Percentiles rank a stretch among this genome's conserved stretches.
Conservation (phyloP, 306 rosid genomes). For the Prunus padus region DNA sequence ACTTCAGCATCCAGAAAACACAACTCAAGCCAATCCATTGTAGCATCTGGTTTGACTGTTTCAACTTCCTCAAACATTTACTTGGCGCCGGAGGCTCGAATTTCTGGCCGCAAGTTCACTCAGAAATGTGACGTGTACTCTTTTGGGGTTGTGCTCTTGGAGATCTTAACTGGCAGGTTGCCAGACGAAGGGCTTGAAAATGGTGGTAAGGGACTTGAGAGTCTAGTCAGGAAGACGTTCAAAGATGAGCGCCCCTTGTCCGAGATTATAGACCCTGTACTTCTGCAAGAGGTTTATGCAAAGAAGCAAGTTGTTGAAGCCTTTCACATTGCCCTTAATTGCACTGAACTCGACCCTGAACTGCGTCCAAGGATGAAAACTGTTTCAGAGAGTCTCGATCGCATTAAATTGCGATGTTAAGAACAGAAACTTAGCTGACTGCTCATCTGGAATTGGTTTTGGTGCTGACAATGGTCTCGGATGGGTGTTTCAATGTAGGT, state of each 20-base stretch:
- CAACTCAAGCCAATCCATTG: conserved; percentile 32
- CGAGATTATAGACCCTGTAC: conserved; percentile 65
- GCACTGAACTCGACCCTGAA: conserved; percentile 72
- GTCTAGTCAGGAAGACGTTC: conserved; percentile 56
- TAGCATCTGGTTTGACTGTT: conserved; percentile 40
- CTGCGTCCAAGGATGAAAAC: conserved; percentile 74
- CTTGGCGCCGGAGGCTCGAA: conserved; percentile 64
- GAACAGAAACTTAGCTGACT: conserved; percentile 4
- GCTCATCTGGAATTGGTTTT: conserved; percentile 8
- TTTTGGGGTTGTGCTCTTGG: conserved; percentile 61
- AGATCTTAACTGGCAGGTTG: conserved; percentile 55
- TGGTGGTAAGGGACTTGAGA: conserved; percentile 52
- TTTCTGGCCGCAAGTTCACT: conserved; percentile 55
- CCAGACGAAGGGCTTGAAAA: conserved; percentile 53
- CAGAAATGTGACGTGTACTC: conserved; percentile 78
- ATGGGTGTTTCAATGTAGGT: not conserved
- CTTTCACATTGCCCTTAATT: conserved; percentile 68
- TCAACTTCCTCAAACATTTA: conserved; percentile 41
- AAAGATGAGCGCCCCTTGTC: conserved; percentile 58
- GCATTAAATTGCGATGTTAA: conserved; percentile 39
- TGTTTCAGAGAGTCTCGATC: conserved; percentile 65
- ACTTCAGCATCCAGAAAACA: conserved; percentile 39
- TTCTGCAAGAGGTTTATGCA: conserved; percentile 57
- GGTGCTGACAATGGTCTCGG: conserved; percentile 11
- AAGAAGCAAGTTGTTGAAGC: conserved; percentile 64